Evolutionary conservation across 73 alveolate genomes (phyloP).

Genomic region (Durusdinium trenchii): DNA sequence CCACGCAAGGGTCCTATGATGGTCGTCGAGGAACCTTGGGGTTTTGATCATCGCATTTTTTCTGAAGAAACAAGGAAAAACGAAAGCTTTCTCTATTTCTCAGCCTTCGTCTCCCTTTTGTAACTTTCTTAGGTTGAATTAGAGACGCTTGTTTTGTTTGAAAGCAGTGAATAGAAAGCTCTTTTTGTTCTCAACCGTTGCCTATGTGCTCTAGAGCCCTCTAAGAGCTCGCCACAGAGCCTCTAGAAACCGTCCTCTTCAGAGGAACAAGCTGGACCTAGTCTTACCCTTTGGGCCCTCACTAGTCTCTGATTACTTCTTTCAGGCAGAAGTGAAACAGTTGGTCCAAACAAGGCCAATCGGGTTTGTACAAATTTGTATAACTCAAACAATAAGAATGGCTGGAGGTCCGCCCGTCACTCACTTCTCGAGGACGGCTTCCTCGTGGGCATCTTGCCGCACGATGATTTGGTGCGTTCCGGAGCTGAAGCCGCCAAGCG

Average conservation of each 20-base stretch:
- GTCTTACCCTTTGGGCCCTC: background rate
- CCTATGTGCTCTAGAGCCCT: too few relatives aligned
- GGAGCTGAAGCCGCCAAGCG: conserved; percentile 55
- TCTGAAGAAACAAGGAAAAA: too few relatives aligned
- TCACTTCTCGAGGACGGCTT: conserved; percentile 12
- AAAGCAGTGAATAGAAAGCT: background rate
- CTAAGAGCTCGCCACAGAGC: too few relatives aligned
- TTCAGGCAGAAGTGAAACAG: too few relatives aligned
- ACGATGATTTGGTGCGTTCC: conserved; percentile 55
- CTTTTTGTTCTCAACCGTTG: too few relatives aligned
- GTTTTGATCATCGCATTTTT: background rate
- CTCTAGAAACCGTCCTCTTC: too few relatives aligned
- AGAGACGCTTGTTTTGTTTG: background rate
- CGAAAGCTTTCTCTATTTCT: background rate
- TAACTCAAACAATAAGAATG: too few relatives aligned
- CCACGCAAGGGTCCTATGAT: conserved; percentile 56
- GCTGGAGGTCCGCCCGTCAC: too few relatives aligned
- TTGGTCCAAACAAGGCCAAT: too few relatives aligned
- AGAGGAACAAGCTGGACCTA: too few relatives aligned
- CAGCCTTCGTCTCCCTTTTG: background rate
- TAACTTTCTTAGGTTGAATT: background rate
- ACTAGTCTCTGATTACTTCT: background rate
- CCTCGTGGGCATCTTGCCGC: conserved; percentile 57
- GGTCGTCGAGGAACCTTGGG: conserved; percentile 45
- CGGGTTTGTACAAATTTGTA: too few relatives aligned